A percentile compares a stretch with the other conserved stretches of the same genome.
Conservation (phyloP, 2,329 filamentous ascomycete species). For the Pseudogymnoascus sp. region DNA sequence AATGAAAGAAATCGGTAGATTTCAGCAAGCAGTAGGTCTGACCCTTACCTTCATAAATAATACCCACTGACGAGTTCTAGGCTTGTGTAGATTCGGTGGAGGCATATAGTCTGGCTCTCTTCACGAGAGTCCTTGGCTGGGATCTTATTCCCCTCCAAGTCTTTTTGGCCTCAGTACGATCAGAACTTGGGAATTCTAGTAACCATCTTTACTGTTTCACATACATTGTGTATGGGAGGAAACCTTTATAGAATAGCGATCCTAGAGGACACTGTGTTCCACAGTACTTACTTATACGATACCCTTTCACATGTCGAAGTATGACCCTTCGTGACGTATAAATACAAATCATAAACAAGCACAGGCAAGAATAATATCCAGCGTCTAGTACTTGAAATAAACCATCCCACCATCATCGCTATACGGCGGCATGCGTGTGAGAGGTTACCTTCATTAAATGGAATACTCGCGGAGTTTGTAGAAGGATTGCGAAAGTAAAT, state of each 20-base stretch:
- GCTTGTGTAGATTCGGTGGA: conserved; percentile 9
- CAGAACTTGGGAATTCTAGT: neutral
- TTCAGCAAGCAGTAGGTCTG: neutral
- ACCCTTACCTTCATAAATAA: too few species aligned
- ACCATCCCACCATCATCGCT: too few species aligned
- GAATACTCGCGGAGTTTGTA: too few species aligned
- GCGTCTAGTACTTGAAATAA: too few species aligned
- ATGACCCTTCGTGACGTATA: too few species aligned
- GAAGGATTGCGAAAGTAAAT: too few species aligned
- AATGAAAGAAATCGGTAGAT: neutral
- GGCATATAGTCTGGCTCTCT: conserved; percentile 1
- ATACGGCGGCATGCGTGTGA: too few species aligned
- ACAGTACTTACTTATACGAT: neutral
- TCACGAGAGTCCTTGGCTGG: conserved; percentile 11
- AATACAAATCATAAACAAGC: too few species aligned
- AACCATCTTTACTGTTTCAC: neutral
- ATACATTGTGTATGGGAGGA: neutral
- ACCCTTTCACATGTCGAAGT: too few species aligned
- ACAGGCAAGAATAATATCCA: too few species aligned
- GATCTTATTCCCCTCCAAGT: neutral
- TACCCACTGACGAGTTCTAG: too few species aligned
- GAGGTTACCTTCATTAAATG: too few species aligned
- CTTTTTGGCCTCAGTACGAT: neutral
- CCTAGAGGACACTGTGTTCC: neutral
- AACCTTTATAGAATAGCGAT: neutral